These are phyloP conservation scores for Ajuga reptans DNA, from an alignment of 305 asterid genomes.

Conservation along the genomic window DNA sequence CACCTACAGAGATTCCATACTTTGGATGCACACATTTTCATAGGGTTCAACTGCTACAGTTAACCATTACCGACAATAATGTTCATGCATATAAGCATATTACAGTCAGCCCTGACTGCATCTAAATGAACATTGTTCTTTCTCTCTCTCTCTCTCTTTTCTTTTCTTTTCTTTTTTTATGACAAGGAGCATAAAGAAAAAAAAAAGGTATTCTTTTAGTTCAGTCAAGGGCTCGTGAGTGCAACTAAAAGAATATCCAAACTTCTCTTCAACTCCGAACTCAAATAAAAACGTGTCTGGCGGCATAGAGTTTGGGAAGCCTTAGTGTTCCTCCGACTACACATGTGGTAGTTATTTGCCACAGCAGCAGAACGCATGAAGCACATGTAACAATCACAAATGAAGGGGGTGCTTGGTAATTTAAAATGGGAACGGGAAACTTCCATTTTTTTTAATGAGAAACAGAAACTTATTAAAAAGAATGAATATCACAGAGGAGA, in stretches of 20 bases:
- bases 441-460: too few relatives aligned
- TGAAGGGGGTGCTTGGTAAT: too few relatives aligned
- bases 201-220: too few relatives aligned
- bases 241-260: background rate
- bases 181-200: too few relatives aligned
- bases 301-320: background rate
- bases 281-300: background rate
- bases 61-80: background rate
- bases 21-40: background rate
- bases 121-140: too few relatives aligned
- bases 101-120: too few relatives aligned
- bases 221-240: background rate
- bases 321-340: background rate
- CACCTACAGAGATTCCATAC: background rate
- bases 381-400: background rate
- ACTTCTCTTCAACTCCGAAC: background rate
- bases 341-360: background rate
- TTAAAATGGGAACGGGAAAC: too few relatives aligned
- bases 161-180: too few relatives aligned
- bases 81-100: background rate
- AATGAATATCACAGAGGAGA: too few relatives aligned
- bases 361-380: background rate
- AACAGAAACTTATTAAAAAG: too few relatives aligned
- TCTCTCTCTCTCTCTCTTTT: too few relatives aligned
- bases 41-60: background rate